A percentile compares a stretch with the other conserved stretches of the same genome.
phyloP scores from a whole-genome alignment of 768 basidiomycete genomes.

The Termitomyces sp. region DNA sequence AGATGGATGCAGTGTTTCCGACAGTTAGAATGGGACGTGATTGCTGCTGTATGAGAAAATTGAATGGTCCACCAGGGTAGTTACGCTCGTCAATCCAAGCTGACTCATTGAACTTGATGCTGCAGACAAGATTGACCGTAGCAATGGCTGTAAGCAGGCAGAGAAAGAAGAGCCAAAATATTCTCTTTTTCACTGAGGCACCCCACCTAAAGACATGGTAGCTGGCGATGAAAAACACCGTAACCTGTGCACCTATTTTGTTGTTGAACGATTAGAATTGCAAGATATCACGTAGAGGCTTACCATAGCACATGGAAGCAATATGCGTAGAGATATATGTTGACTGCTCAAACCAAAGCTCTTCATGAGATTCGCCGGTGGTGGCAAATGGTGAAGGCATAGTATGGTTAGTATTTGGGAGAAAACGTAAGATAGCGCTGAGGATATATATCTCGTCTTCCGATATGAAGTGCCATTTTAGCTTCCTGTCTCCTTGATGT shows the following conservation, averaged over 20 bases:
- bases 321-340: conserved; percentile 15
- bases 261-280: not conserved
- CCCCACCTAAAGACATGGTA: conserved; percentile 9
- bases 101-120: conserved; percentile 14
- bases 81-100: conserved; percentile 26
- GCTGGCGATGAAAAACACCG: conserved; percentile 9
- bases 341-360: conserved; percentile 18
- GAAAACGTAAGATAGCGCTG: not conserved
- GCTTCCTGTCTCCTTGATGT: not conserved
- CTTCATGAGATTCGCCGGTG: conserved; percentile 7
- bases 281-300: not conserved
- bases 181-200: not conserved
- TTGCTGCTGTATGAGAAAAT: conserved; percentile 22
- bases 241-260: conserved; percentile 13
- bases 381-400: not conserved
- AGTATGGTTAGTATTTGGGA: not conserved
- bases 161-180: conserved; percentile 5
- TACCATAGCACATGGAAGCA: conserved; percentile 17
- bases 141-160: not conserved
- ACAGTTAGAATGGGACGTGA: conserved; percentile 18
- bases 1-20: conserved; percentile 18
- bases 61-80: conserved; percentile 28
- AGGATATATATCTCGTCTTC: not conserved
- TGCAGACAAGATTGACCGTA: conserved; percentile 15
- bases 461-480: not conserved